Percentiles rank a stretch among this genome's conserved stretches.
Evolutionary conservation across 768 basidiomycete genomes (phyloP).

Genomic region (Lentinula aciculospora): DNA sequence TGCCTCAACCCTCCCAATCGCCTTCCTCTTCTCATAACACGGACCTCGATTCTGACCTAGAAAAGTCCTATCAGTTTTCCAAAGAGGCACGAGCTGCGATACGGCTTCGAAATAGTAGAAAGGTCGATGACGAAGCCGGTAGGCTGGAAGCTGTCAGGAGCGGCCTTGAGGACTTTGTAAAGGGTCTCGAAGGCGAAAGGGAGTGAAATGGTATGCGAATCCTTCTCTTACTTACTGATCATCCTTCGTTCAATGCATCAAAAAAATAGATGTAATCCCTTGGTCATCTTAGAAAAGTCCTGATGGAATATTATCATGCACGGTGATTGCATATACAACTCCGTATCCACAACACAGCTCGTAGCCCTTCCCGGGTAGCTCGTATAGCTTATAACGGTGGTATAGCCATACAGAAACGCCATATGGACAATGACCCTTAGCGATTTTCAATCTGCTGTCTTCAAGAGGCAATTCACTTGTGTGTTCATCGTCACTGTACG

Average conservation of each 20-base stretch:
- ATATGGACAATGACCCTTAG: not conserved
- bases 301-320: too few relatives aligned
- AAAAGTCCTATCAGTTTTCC: slow-evolving; percentile 55
- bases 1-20: slow-evolving; percentile 16
- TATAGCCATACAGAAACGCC: not conserved
- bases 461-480: not conserved
- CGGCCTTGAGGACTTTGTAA: slow-evolving; percentile 48
- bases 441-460: not conserved
- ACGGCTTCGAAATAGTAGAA: slow-evolving; percentile 43
- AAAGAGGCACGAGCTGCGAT: slow-evolving; percentile 53
- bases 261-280: too few relatives aligned
- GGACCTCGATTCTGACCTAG: slow-evolving; percentile 17
- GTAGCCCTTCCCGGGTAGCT: not conserved
- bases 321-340: not conserved
- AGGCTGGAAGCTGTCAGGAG: slow-evolving; percentile 52
- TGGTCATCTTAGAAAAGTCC: too few relatives aligned
- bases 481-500: not conserved
- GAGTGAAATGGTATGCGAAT: not conserved
- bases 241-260: not conserved
- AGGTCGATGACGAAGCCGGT: slow-evolving; percentile 45
- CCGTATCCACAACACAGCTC: too few relatives aligned
- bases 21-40: not conserved
- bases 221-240: too few relatives aligned
- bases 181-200: slow-evolving; percentile 20
- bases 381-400: not conserved